These are phyloP conservation scores for Mycena metata DNA, from an alignment of 768 basidiomycete genomes.

Conservation along the genomic window DNA sequence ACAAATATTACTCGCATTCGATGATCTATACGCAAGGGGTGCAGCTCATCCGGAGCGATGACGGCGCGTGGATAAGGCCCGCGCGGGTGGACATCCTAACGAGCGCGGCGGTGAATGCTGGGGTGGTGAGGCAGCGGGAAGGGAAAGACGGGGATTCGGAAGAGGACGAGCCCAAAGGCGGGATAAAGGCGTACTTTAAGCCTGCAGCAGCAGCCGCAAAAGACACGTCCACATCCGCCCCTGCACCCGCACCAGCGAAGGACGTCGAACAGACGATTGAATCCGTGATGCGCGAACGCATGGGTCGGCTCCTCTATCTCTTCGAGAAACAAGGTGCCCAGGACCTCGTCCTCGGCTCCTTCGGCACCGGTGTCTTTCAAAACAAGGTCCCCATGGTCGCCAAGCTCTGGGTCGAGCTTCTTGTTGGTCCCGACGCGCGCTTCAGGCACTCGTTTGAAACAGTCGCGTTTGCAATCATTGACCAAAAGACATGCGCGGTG, in stretches of 20 bases:
- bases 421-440: constrained; percentile 62
- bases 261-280: constrained; percentile 60
- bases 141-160: constrained; percentile 6
- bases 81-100: constrained; percentile 63
- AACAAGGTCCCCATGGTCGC: constrained; percentile 73
- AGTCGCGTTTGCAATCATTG: constrained; percentile 77
- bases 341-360: constrained; percentile 78
- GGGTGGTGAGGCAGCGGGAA: constrained; percentile 54
- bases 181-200: constrained; percentile 29
- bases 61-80: constrained; percentile 60
- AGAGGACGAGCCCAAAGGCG: neutral
- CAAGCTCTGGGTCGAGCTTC: constrained; percentile 72
- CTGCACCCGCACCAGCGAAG: constrained; percentile 14
- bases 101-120: constrained; percentile 70
- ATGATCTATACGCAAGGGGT: constrained; percentile 69
- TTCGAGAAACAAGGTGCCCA: constrained; percentile 73
- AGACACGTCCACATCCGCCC: too few species aligned
- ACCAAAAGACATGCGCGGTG: constrained; percentile 56
- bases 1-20: constrained; percentile 63
- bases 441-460: constrained; percentile 70
- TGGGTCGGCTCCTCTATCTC: constrained; percentile 74
- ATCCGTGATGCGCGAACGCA: constrained; percentile 74
- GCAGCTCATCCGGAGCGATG: constrained; percentile 62
- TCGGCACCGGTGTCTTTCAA: constrained; percentile 83
- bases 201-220: neutral